These are phyloP conservation scores for Auricularia auricula-judae DNA, from an alignment of 768 basidiomycete species.

Conservation along the genomic window DNA sequence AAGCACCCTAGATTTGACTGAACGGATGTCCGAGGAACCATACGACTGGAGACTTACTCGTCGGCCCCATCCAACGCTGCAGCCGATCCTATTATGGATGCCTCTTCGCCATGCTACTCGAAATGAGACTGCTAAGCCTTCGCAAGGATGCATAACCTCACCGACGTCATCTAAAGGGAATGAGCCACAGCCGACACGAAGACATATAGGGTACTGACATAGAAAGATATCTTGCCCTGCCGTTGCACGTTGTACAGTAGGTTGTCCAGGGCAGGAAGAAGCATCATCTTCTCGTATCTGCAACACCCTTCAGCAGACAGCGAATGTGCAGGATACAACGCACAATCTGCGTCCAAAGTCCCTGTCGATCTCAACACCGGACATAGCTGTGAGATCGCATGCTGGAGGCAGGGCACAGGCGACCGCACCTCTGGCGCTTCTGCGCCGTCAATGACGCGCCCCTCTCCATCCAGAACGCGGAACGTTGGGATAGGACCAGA, in stretches of 20 bases:
- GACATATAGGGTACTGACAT: slow-evolving; percentile 37
- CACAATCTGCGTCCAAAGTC: slow-evolving; percentile 54
- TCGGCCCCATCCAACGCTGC: slow-evolving; percentile 75
- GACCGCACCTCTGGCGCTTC: slow-evolving; percentile 58
- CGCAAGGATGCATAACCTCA: slow-evolving; percentile 26
- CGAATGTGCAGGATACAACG: slow-evolving; percentile 10
- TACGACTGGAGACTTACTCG: slow-evolving; percentile 45
- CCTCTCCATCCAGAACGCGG: slow-evolving; percentile 73
- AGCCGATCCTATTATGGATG: slow-evolving; percentile 79
- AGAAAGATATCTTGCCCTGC: slow-evolving; percentile 88
- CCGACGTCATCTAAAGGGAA: slow-evolving; percentile 60
- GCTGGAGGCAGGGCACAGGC: not conserved
- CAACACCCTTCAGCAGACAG: not conserved
- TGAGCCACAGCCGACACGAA: not conserved
- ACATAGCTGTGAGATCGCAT: not conserved
- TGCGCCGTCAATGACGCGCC: slow-evolving; percentile 61
- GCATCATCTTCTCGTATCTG: slow-evolving; percentile 69
- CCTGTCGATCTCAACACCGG: slow-evolving; percentile 47
- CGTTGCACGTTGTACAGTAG: slow-evolving; percentile 86
- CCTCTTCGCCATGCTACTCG: slow-evolving; percentile 77
- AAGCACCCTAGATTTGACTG: slow-evolving; percentile 43
- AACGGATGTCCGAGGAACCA: not conserved
- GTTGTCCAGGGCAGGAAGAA: slow-evolving; percentile 76
- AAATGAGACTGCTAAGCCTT: not conserved
- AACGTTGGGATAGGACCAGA: slow-evolving; percentile 71